These are phyloP conservation scores for Colletotrichum acutatum DNA, from an alignment of 2,329 filamentous ascomycete species.

Conservation along the genomic window DNA sequence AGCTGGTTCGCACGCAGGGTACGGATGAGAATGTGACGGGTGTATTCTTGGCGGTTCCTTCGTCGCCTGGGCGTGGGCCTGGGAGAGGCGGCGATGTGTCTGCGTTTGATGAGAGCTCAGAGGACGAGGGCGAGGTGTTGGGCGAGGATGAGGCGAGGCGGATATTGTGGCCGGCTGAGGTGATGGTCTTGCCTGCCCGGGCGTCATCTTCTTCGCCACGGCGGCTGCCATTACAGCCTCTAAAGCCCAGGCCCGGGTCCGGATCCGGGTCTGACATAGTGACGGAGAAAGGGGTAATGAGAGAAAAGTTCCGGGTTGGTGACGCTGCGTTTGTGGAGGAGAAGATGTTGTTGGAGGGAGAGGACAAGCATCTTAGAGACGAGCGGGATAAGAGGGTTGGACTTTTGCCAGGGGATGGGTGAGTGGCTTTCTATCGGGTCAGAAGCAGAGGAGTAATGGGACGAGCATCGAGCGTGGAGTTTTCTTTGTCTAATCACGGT, in stretches of 20 bases:
- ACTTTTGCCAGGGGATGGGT: slow-evolving; percentile 4
- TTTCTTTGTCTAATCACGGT: no score
- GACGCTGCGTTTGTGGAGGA: slow-evolving; percentile 52
- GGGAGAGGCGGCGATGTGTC: background rate
- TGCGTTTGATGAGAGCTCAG: background rate
- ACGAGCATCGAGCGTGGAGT: background rate
- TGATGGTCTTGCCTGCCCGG: no score
- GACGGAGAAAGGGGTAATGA: slow-evolving; percentile 10
- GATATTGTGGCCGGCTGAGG: slow-evolving; percentile 8
- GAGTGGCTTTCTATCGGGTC: background rate
- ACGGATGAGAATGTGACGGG: background rate
- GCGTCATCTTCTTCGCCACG: background rate
- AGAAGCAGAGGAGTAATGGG: background rate
- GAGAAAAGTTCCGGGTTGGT: slow-evolving; percentile 53
- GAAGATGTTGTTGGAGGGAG: slow-evolving; percentile 49
- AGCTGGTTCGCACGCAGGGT: background rate
- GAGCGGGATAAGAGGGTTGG: slow-evolving; percentile 42
- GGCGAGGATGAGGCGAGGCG: slow-evolving; percentile 18
- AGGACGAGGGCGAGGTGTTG: background rate
- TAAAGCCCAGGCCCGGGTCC: slow-evolving; percentile 12
- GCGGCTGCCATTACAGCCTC: background rate
- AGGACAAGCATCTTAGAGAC: slow-evolving; percentile 48
- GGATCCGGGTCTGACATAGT: slow-evolving; percentile 40
- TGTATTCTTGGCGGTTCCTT: background rate
- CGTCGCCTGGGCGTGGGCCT: background rate